Conservation (phyloP, 176 grass and related monocot genomes). For the Calamus simplicifolius region DNA sequence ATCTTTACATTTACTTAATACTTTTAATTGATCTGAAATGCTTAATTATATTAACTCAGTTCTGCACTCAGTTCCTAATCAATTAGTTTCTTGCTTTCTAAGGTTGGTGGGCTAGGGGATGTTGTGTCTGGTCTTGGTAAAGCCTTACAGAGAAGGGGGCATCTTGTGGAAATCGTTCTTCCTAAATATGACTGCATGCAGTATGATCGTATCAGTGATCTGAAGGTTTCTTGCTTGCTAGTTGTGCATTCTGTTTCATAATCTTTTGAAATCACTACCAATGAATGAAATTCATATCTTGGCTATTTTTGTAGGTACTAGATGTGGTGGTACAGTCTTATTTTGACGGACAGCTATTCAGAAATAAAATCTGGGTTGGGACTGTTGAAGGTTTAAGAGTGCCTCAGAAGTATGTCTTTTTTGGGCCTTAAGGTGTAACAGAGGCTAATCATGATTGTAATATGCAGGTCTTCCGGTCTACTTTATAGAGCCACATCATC, state of each 20-base stretch:
- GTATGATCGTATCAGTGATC: constrained; percentile 49
- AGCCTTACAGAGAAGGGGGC: constrained; percentile 71
- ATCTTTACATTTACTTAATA: neutral
- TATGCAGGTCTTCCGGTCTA: constrained; percentile 84
- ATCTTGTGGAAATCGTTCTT: constrained; percentile 86
- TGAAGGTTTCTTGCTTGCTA: constrained; percentile 45
- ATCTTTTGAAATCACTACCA: neutral
- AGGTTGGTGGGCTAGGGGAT: constrained; percentile 97
- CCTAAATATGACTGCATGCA: constrained; percentile 99
- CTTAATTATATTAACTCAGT: neutral
- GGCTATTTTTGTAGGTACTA: constrained; percentile 45
- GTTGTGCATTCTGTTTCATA: constrained; percentile 13
- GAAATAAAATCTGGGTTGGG: constrained; percentile 97
- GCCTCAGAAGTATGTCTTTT: too few species aligned
- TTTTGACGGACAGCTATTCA: constrained; percentile 77
- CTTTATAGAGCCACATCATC: constrained; percentile 94
- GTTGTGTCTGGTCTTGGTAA: constrained; percentile 89
- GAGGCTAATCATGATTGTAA: neutral
- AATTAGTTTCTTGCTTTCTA: constrained; percentile 17
- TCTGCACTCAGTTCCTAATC: constrained; percentile 11
- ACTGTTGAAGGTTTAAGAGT: constrained; percentile 61
- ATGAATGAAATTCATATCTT: constrained; percentile 15
- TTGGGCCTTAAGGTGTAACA: neutral
- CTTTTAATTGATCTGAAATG: too few species aligned
- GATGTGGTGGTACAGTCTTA: constrained; percentile 66